These are phyloP conservation scores for Dactylellina drechsleri DNA, from an alignment of 2,329 filamentous ascomycete genomes.

Conservation along the genomic window DNA sequence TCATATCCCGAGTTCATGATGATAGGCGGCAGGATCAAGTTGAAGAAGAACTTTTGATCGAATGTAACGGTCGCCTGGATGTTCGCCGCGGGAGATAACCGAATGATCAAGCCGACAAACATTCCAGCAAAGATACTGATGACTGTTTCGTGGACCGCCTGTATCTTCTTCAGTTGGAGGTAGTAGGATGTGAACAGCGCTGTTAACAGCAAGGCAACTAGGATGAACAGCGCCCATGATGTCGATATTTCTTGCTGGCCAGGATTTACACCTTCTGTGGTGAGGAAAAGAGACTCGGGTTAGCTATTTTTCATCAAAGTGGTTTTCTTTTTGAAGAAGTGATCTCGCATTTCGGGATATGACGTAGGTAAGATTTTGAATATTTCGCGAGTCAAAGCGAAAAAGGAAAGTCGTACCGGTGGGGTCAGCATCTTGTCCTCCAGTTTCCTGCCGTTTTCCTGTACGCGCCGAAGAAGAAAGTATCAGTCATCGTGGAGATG, in stretches of 20 bases:
- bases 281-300: constrained; percentile 60
- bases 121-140: constrained; percentile 95
- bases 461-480: not conserved
- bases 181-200: constrained; percentile 98
- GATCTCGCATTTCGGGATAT: constrained; percentile 1
- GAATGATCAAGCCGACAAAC: constrained; percentile 86
- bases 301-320: constrained; percentile 21
- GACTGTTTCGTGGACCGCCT: constrained; percentile 97
- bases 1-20: constrained; percentile 98
- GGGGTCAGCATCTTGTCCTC: constrained; percentile 40
- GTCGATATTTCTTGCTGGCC: constrained; percentile 93
- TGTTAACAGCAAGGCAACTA: constrained; percentile 90
- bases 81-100: constrained; percentile 80
- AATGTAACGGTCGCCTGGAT: constrained; percentile 94
- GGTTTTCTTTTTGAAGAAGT: not conserved
- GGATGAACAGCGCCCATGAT: constrained; percentile 97
- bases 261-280: constrained; percentile 74
- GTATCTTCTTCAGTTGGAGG: constrained; percentile 94
- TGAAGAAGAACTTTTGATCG: constrained; percentile 99
- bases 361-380: not conserved
- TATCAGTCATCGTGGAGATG: not conserved
- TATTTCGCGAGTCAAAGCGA: not conserved
- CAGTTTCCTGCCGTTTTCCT: constrained; percentile 50
- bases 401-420: constrained; percentile 25
- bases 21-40: constrained; percentile 95